Conservation (phyloP, 805 yeast species). For the Candida michaelii region DNA sequence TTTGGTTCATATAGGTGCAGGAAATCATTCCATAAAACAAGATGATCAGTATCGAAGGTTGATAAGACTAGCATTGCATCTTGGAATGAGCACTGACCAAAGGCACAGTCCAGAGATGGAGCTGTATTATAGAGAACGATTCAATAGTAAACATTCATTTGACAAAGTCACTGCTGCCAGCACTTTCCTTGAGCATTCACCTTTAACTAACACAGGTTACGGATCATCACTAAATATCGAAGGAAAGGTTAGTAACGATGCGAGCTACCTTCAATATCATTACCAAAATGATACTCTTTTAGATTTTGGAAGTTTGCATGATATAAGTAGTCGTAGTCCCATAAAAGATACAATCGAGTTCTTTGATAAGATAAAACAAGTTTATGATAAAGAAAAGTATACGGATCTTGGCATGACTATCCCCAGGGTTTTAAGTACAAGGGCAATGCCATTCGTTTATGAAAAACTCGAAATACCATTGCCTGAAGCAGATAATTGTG, state of each 20-base stretch:
- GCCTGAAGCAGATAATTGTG: neutral
- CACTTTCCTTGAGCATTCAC: slow-evolving; percentile 33
- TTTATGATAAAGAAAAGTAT: slow-evolving; percentile 16
- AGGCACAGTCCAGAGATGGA: too few species aligned
- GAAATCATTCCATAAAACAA: slow-evolving; percentile 34
- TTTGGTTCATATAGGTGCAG: slow-evolving; percentile 55
- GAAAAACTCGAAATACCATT: slow-evolving; percentile 5
- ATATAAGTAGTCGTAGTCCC: slow-evolving; percentile 26
- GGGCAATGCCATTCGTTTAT: slow-evolving; percentile 4
- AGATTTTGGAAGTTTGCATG: slow-evolving; percentile 19
- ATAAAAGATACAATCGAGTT: slow-evolving; percentile 25
- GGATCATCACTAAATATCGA: slow-evolving; percentile 44
- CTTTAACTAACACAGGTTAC: slow-evolving; percentile 49
- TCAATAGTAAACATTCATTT: too few species aligned
- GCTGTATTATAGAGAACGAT: too few species aligned
- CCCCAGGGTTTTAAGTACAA: slow-evolving; percentile 31
- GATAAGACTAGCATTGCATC: slow-evolving; percentile 28
- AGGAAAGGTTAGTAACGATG: slow-evolving; percentile 48
- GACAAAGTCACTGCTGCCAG: slow-evolving; percentile 14
- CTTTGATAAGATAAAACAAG: slow-evolving; percentile 22
- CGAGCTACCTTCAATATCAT: slow-evolving; percentile 28
- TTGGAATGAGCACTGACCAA: too few species aligned
- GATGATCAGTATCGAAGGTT: slow-evolving; percentile 25
- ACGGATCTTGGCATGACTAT: slow-evolving; percentile 29
- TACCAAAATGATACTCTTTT: slow-evolving; percentile 7